phyloP scores from a whole-genome alignment of 805 yeast genomes.

The Wickerhamomyces queroliae region DNA sequence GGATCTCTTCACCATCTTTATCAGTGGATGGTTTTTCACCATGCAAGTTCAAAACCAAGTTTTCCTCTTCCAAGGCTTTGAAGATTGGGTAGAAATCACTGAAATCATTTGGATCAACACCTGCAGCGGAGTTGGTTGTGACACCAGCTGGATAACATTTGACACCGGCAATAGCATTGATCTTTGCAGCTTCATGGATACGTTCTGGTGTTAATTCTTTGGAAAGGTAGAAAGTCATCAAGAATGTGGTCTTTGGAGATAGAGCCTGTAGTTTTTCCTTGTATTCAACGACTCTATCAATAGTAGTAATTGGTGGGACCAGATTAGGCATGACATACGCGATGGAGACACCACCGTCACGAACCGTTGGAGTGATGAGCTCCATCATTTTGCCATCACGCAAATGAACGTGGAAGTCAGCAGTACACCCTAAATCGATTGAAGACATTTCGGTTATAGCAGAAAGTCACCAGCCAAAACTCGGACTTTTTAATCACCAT shows the following conservation, averaged over 20 bases:
- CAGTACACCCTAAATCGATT: conserved; percentile 57
- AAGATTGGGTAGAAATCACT: conserved; percentile 84
- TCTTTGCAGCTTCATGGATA: conserved; percentile 68
- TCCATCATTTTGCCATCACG: conserved; percentile 94
- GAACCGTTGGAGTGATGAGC: conserved; percentile 82
- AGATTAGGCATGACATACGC: conserved; percentile 96
- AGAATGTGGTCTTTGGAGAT: conserved; percentile 78
- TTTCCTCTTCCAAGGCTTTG: conserved; percentile 76
- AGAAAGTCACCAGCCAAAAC: background rate
- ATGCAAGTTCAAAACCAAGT: conserved; percentile 79
- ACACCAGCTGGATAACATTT: conserved; percentile 99
- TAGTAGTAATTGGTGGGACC: conserved; percentile 83
- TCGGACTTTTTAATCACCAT: no score
- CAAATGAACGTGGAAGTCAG: conserved; percentile 94
- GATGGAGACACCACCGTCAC: conserved; percentile 84
- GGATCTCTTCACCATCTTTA: conserved; percentile 59
- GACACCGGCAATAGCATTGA: conserved; percentile 73
- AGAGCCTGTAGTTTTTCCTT: conserved; percentile 54
- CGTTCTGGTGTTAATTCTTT: conserved; percentile 80
- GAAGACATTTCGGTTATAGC: background rate
- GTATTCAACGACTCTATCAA: conserved; percentile 67
- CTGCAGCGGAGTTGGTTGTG: conserved; percentile 90
- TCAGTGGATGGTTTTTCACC: conserved; percentile 85
- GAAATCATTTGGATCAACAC: conserved; percentile 92
- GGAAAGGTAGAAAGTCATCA: conserved; percentile 85